A percentile compares a stretch with the other conserved stretches of the same genome.
Evolutionary conservation across 2,329 filamentous ascomycete species (phyloP).

Genomic region (Penicillium oxalicum): DNA sequence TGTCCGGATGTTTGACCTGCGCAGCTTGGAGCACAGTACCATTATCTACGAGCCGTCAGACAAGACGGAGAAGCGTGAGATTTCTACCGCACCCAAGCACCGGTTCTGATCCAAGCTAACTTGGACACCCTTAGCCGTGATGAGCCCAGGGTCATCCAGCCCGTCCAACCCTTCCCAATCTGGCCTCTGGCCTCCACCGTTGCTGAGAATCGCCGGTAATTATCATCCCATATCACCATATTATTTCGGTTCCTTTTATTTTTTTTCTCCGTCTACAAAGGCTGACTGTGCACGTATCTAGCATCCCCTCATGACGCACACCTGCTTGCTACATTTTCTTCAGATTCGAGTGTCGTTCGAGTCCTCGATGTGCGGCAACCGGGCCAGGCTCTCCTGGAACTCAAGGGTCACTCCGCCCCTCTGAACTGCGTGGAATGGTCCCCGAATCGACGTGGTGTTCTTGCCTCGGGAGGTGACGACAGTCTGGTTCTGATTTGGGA

Average conservation of each 20-base stretch:
- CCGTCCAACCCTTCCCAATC: constrained; percentile 61
- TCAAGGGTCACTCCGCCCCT: constrained; percentile 77
- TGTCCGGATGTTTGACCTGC: constrained; percentile 96
- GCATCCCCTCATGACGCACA: constrained; percentile 94
- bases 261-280: too few relatives aligned
- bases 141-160: constrained; percentile 54
- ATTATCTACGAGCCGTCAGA: constrained; percentile 98
- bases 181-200: constrained; percentile 53
- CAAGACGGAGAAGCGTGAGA: constrained; percentile 65
- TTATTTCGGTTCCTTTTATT: not conserved
- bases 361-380: constrained; percentile 95
- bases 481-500: constrained; percentile 92
- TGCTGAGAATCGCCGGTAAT: constrained; percentile 41
- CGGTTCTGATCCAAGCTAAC: not conserved
- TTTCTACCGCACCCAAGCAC: not conserved
- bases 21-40: constrained; percentile 93
- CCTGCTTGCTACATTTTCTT: constrained; percentile 92
- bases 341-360: constrained; percentile 85
- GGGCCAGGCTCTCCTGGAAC: constrained; percentile 86
- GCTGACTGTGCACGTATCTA: constrained; percentile 11
- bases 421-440: constrained; percentile 97
- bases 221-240: not conserved
- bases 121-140: constrained; percentile 26
- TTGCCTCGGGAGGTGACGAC: constrained; percentile 89
- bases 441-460: constrained; percentile 73